Conservation (phyloP, 2,329 filamentous ascomycete genomes). For the Zymoseptoria ardabiliae region DNA sequence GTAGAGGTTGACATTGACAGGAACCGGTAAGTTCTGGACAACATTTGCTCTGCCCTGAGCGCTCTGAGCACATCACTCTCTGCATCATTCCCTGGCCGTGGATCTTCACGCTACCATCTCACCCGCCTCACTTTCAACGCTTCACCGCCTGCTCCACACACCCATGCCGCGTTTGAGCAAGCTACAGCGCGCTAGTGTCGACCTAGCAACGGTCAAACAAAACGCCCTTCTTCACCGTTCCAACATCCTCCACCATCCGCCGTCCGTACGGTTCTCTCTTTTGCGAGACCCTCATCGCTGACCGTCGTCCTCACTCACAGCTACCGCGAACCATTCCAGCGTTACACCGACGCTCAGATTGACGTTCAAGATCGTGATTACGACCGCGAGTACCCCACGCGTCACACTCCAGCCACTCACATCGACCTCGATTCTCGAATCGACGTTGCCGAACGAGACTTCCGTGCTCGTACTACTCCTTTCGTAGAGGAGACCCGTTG, state of each 20-base stretch:
- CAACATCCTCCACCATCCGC: constrained; percentile 12
- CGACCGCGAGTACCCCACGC: constrained; percentile 42
- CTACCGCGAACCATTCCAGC: constrained; percentile 49
- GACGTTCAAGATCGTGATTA: constrained; percentile 52
- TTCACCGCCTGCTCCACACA: background rate
- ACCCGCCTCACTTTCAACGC: background rate
- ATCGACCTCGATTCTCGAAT: constrained; percentile 51
- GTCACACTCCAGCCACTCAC: constrained; percentile 44
- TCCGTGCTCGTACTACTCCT: constrained; percentile 33
- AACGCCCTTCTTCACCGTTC: constrained; percentile 18
- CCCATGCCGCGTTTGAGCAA: constrained; percentile 16
- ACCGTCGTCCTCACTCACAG: constrained; percentile 31
- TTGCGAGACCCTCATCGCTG: constrained; percentile 7
- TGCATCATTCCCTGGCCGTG: background rate
- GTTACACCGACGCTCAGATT: constrained; percentile 58
- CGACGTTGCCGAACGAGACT: constrained; percentile 45
- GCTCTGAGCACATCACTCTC: too few species aligned
- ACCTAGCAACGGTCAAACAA: constrained; percentile 20
- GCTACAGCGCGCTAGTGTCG: constrained; percentile 25
- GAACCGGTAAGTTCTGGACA: constrained; percentile 42
- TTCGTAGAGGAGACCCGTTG: constrained; percentile 35
- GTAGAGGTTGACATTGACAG: constrained; percentile 42
- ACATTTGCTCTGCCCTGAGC: background rate
- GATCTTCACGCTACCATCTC: background rate
- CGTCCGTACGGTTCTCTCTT: background rate